These are phyloP conservation scores for Moricandia moricandioides DNA, from an alignment of 345 rosid species.

Conservation along the genomic window DNA sequence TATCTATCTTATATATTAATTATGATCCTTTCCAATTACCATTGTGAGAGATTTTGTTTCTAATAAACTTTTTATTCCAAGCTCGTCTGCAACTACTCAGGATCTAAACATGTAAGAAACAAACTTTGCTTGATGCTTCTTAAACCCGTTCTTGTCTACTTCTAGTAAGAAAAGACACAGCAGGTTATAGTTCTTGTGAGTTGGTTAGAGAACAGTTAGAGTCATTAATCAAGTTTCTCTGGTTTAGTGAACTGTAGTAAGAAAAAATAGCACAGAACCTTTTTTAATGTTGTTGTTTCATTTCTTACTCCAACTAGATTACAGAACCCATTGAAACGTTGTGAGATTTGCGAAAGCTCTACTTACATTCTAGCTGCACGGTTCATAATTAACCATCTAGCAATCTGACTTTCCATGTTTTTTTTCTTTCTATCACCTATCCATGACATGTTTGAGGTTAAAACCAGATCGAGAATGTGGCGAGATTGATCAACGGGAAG, in stretches of 20 bases:
- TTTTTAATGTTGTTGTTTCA: background rate
- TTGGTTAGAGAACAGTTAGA: background rate
- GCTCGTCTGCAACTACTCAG: too few relatives aligned
- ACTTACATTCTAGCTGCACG: slow-evolving; percentile 76
- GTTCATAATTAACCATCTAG: slow-evolving; percentile 28
- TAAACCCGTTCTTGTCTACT: background rate
- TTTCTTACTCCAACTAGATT: slow-evolving; percentile 43
- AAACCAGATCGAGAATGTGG: too few relatives aligned
- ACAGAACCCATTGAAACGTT: slow-evolving; percentile 85
- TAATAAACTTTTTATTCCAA: too few relatives aligned
- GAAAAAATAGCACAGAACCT: background rate
- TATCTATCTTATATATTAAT: too few relatives aligned
- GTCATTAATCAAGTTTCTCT: background rate
- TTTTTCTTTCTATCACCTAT: too few relatives aligned
- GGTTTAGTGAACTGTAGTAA: background rate
- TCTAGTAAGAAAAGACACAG: background rate
- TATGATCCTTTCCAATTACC: too few relatives aligned
- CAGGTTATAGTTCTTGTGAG: background rate
- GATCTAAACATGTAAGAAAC: too few relatives aligned
- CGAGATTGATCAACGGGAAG: too few relatives aligned
- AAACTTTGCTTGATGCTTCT: too few relatives aligned
- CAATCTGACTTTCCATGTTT: too few relatives aligned
- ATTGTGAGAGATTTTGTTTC: too few relatives aligned
- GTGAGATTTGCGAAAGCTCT: slow-evolving; percentile 66
- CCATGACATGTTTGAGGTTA: too few relatives aligned